These are phyloP conservation scores for Beauveria varroae DNA, from an alignment of 2,329 filamentous ascomycete genomes.

Conservation along the genomic window DNA sequence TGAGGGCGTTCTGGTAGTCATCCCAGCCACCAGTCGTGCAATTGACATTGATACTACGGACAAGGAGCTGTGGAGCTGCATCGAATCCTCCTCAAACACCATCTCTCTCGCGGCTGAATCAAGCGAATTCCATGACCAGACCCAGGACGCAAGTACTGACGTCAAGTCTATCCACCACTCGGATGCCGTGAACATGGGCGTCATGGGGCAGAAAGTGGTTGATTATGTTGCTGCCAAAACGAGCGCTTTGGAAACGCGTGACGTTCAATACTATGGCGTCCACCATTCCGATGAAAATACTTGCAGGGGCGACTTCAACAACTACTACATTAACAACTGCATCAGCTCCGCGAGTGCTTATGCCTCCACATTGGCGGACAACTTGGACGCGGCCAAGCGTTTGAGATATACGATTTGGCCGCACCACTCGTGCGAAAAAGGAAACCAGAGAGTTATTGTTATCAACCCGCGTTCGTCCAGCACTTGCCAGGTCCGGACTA, in stretches of 20 bases:
- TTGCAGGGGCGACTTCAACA: background rate
- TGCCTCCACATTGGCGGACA: background rate
- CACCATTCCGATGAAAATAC: background rate
- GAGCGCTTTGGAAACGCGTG: background rate
- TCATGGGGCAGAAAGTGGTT: background rate
- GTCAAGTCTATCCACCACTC: background rate
- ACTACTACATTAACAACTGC: background rate
- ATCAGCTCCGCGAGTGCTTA: background rate
- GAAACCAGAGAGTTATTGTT: background rate
- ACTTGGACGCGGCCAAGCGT: background rate
- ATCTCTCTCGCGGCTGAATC: slow-evolving; percentile 3
- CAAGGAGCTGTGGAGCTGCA: slow-evolving; percentile 1
- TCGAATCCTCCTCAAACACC: background rate
- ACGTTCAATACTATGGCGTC: background rate
- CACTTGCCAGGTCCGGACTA: background rate
- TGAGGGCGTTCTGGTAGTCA: background rate
- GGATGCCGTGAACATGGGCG: background rate
- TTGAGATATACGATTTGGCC: slow-evolving; percentile 2
- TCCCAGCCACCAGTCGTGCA: background rate
- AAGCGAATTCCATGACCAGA: background rate
- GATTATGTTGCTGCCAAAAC: background rate
- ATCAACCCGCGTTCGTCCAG: background rate
- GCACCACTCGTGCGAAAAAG: background rate
- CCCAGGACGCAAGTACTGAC: background rate
- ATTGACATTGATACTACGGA: background rate